Conservation (phyloP, 2,329 filamentous ascomycete species). For the Aspergillus neoniger region DNA sequence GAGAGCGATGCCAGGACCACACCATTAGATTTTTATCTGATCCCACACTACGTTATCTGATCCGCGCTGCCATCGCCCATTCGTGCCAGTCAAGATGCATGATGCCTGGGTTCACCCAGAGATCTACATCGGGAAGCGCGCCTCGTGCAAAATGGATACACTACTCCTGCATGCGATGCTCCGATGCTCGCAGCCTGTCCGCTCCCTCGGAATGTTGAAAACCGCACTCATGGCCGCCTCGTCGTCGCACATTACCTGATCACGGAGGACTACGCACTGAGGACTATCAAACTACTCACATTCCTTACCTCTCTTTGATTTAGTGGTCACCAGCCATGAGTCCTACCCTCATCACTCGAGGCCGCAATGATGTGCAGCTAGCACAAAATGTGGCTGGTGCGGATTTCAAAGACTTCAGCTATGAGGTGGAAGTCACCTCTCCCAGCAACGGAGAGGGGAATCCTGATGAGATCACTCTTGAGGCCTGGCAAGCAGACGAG, state of each 20-base stretch:
- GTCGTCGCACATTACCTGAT: background rate
- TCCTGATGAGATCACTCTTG: constrained; percentile 6
- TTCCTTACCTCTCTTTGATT: background rate
- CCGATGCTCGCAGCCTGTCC: background rate
- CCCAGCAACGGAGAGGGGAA: background rate
- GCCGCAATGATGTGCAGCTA: constrained; percentile 13
- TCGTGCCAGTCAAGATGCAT: background rate
- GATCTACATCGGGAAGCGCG: background rate
- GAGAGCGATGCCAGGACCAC: background rate
- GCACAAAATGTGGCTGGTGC: constrained; percentile 10
- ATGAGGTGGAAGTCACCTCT: constrained; percentile 3
- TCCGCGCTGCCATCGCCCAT: background rate
- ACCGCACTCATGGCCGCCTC: background rate
- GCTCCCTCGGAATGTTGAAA: background rate
- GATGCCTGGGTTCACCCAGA: background rate
- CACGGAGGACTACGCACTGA: background rate
- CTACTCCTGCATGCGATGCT: background rate
- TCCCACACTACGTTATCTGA: background rate
- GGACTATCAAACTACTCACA: no score
- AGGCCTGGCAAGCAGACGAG: background rate
- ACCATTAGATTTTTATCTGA: background rate
- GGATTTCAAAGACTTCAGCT: constrained; percentile 9
- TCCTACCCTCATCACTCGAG: constrained; percentile 5
- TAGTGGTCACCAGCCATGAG: constrained; percentile 4
- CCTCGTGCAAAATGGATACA: background rate